These are phyloP conservation scores for Cryphonectria carpinicola DNA, from an alignment of 2,329 filamentous ascomycete genomes.

Conservation along the genomic window DNA sequence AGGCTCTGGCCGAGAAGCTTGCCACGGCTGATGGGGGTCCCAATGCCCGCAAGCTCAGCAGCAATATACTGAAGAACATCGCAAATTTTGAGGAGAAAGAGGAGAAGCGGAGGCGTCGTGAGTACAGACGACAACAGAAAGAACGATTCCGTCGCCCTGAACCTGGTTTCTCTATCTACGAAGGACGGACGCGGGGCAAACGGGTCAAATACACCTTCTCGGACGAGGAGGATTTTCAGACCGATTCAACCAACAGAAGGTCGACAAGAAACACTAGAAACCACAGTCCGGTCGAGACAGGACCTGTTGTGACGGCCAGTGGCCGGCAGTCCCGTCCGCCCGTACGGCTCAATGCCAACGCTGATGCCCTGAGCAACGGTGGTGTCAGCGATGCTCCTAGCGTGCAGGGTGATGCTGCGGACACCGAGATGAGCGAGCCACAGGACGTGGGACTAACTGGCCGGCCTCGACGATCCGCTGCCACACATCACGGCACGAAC, in stretches of 20 bases:
- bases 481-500: constrained; percentile 53
- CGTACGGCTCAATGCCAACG: constrained; percentile 68
- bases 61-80: constrained; percentile 77
- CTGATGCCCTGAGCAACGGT: constrained; percentile 55
- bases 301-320: constrained; percentile 74
- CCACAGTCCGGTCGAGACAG: constrained; percentile 73
- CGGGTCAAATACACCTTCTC: constrained; percentile 96
- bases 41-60: constrained; percentile 76
- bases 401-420: constrained; percentile 47
- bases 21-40: constrained; percentile 77
- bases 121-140: constrained; percentile 85
- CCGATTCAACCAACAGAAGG: constrained; percentile 67
- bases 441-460: constrained; percentile 48
- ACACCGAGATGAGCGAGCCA: constrained; percentile 40
- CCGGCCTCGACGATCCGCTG: constrained; percentile 55
- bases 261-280: constrained; percentile 76
- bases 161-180: constrained; percentile 89
- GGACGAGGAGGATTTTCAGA: constrained; percentile 75
- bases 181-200: constrained; percentile 94
- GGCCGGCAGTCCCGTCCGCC: constrained; percentile 81
- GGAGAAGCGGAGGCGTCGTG: constrained; percentile 92
- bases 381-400: constrained; percentile 52
- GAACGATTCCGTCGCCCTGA: constrained; percentile 87
- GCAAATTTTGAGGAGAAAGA: constrained; percentile 92
- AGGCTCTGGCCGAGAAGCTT: constrained; percentile 74